A percentile compares a stretch with the other conserved stretches of the same genome.
Conservation (phyloP, 768 basidiomycete genomes). For the Amanita rimosa region DNA sequence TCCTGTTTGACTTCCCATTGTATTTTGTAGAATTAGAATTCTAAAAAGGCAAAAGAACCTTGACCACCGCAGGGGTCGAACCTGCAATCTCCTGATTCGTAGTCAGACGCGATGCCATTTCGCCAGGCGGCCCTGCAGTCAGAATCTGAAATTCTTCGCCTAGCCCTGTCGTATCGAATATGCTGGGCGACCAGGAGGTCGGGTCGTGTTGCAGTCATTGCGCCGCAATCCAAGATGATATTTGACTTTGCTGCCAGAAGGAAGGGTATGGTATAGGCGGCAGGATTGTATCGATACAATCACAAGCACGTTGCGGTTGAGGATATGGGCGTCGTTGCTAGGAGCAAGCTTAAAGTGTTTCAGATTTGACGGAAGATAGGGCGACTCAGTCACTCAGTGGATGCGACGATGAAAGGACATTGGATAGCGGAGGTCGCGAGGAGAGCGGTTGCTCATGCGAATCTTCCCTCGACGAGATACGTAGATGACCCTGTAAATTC, state of each 20-base stretch:
- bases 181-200: too few relatives aligned
- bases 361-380: not conserved
- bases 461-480: not conserved
- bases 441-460: not conserved
- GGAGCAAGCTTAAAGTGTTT: not conserved
- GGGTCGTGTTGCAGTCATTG: too few relatives aligned
- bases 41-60: not conserved
- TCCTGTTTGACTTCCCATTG: too few relatives aligned
- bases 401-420: not conserved
- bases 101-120: slow-evolving; percentile 94
- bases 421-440: not conserved
- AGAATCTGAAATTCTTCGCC: too few relatives aligned
- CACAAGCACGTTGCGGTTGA: not conserved
- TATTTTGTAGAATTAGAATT: not conserved
- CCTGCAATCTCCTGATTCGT: slow-evolving; percentile 91
- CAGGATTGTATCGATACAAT: too few relatives aligned
- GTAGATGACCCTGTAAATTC: not conserved
- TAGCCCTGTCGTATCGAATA: too few relatives aligned
- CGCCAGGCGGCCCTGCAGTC: slow-evolving; percentile 60
- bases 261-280: not conserved
- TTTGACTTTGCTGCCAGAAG: not conserved
- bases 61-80: slow-evolving; percentile 86
- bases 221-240: too few relatives aligned
- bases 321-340: not conserved
- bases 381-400: not conserved